Base-by-base conservation (phyloP, 1,284 basidiomycete species). In the Mrakiaceae sp. region DNA sequence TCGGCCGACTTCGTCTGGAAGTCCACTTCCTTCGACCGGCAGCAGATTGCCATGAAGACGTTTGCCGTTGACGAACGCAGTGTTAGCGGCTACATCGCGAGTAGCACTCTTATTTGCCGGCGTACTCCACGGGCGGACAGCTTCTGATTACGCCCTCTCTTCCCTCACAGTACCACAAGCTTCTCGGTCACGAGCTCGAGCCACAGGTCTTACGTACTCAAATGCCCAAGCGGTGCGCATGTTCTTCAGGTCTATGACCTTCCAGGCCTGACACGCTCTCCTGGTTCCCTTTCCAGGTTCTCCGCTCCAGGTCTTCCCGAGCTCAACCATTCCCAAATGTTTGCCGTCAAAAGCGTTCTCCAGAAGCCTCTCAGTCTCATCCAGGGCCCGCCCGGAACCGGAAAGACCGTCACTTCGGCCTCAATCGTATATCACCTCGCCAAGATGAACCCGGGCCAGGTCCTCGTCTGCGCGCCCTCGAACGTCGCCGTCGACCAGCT, bases 401-500 rank as follows among this genome's bases (percentile, higher is more conserved):
- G 96, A 55, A 99, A 99, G 79, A 99, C 96, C 0, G 96, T 98
- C 65, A 99, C 96, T 0, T 98, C 94, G n/a, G 96, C 96, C 5
- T 97, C 96, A 1, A 95, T 97, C 71, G 95, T 98, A 54, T 93
- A 98, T 75, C 96, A 99, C 76, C 86, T 99, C 7, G 92, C 92
- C 63, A 97, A 97, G 79, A 98, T 98, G 95, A 98, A 98, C 73
- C 93, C 93, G 0, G 96, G 96, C 46, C 96, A 98, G 77, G 96
- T 99, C 40, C 87, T 99, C 53, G 96, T 99, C 66, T 96, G 94
- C 75, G 96, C 96, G 0, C 96, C 96, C 0, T 98, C 96, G 63
- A 99, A 99, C 78, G 96, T 99, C 69, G 96, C 96, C 58, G 96
- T 99, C 64, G 96, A 99, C 75, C 96, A 99, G 75, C 83, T 99